phyloP scores from a whole-genome alignment of 2,329 filamentous ascomycete species.

The Pseudogymnoascus sp. region DNA sequence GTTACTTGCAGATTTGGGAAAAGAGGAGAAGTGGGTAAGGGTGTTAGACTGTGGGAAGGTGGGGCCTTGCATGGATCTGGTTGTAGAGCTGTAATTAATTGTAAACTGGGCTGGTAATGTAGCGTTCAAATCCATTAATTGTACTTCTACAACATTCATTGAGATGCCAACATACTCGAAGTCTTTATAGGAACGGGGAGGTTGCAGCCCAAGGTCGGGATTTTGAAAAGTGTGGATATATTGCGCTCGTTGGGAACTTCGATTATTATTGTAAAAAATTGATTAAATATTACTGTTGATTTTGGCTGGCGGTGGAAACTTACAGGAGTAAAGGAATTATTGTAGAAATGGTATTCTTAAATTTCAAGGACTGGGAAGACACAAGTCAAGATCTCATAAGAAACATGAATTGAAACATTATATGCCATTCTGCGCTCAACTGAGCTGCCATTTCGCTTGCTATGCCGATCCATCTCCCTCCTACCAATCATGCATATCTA shows the following conservation, averaged over 20 bases:
- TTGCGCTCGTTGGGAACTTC: not conserved
- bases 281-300: not conserved
- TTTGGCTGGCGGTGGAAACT: no score
- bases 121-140: conserved; percentile 9
- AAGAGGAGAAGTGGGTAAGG: conserved; percentile 47
- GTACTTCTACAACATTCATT: not conserved
- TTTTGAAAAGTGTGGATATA: not conserved
- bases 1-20: conserved; percentile 96
- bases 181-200: not conserved
- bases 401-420: conserved; percentile 1
- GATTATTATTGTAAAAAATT: not conserved
- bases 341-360: not conserved
- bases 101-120: not conserved
- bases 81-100: not conserved
- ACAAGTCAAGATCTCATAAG: not conserved
- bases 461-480: conserved; percentile 9
- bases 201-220: not conserved
- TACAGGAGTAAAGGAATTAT: no score
- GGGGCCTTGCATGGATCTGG: not conserved
- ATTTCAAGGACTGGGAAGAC: not conserved
- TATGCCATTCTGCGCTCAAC: conserved; percentile 5
- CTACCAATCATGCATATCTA: conserved; percentile 12
- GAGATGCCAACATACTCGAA: no score
- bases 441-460: conserved; percentile 5
- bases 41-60: conserved; percentile 18